These are phyloP conservation scores for Ganoderma sp. DNA, from an alignment of 1,284 basidiomycete species.

Conservation along the genomic window DNA sequence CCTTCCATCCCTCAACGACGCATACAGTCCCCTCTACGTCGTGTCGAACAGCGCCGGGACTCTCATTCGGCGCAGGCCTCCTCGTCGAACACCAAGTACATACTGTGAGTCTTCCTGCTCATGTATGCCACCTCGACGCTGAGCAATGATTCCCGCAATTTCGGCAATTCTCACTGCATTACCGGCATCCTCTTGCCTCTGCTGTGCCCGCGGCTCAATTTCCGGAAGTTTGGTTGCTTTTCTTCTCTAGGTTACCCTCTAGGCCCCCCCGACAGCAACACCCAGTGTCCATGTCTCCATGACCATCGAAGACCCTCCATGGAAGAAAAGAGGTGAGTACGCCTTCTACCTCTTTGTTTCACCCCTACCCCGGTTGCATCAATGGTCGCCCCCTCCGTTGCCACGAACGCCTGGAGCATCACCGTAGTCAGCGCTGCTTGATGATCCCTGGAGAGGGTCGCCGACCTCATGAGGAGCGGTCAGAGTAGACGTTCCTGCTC, in stretches of 20 bases:
- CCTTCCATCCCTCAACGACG: constrained; percentile 23
- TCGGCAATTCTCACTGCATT: constrained; percentile 1
- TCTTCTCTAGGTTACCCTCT: neutral
- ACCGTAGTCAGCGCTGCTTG: neutral
- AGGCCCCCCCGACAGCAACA: constrained; percentile 3
- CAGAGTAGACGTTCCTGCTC: no score
- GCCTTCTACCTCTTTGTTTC: neutral
- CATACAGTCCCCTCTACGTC: constrained; percentile 13
- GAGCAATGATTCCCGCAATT: constrained; percentile 15
- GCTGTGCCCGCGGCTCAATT: constrained; percentile 6
- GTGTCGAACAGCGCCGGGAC: constrained; percentile 16
- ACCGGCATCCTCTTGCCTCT: neutral
- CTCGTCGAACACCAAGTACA: constrained; percentile 15
- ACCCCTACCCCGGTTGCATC: neutral
- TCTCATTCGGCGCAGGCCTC: constrained; percentile 4
- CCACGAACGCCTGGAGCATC: neutral
- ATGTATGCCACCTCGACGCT: neutral
- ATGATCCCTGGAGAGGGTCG: neutral
- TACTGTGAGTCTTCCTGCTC: constrained; percentile 26
- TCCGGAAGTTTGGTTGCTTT: constrained; percentile 8
- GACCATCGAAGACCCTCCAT: constrained; percentile 47
- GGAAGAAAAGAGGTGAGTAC: constrained; percentile 50
- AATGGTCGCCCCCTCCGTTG: neutral
- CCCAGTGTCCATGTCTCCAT: constrained; percentile 37
- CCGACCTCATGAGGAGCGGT: neutral